phyloP scores from a whole-genome alignment of 306 rosid species.

The Cicer chorassanicum region DNA sequence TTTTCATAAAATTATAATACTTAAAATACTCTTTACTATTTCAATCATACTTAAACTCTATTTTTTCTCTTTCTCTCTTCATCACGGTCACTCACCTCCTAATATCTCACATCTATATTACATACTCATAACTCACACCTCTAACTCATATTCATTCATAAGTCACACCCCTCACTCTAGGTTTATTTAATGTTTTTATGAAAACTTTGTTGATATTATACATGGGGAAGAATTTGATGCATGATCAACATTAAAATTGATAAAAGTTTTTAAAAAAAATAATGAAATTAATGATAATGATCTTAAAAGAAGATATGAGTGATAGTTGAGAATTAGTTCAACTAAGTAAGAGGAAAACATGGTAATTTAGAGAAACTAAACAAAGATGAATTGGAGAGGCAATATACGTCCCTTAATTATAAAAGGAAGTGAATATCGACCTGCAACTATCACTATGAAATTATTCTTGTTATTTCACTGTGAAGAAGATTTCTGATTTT shows the following conservation, averaged over 20 bases:
- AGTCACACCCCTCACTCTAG: conserved; percentile 12
- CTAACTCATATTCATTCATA: too few relatives aligned
- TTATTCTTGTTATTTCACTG: conserved; percentile 14
- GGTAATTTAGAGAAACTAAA: neutral
- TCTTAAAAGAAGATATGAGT: neutral
- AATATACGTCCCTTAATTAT: neutral
- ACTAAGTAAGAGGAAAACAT: neutral
- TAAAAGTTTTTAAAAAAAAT: too few relatives aligned
- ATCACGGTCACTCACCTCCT: too few relatives aligned
- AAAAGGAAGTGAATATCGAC: neutral
- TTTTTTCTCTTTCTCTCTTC: too few relatives aligned
- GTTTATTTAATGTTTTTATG: neutral
- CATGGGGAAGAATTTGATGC: neutral
- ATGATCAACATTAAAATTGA: neutral
- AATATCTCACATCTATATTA: too few relatives aligned
- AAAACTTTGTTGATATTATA: neutral
- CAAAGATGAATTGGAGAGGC: neutral
- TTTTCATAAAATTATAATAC: too few relatives aligned
- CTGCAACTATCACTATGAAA: conserved; percentile 3
- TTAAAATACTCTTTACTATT: too few relatives aligned
- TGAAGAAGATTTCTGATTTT: conserved; percentile 21
- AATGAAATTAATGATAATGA: neutral
- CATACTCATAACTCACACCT: too few relatives aligned
- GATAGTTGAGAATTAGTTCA: neutral
- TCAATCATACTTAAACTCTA: too few relatives aligned